phyloP scores from a whole-genome alignment of 805 yeast species.

The Candida verbasci region DNA sequence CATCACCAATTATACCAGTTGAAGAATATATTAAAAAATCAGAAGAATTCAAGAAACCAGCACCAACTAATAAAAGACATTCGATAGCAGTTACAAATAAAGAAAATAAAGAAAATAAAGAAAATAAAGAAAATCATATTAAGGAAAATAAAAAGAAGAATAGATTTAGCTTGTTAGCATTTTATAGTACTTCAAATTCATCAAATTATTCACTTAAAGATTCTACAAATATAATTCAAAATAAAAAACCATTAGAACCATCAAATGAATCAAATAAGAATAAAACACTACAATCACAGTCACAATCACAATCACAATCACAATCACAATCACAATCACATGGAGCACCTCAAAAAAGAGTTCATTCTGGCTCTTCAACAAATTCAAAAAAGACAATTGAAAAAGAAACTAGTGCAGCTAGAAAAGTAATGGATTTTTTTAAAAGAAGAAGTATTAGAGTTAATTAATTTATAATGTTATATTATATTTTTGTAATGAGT shows the following conservation, averaged over 20 bases:
- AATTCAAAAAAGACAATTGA: constrained; percentile 26
- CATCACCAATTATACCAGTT: constrained; percentile 8
- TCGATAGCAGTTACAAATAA: constrained; percentile 1
- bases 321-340: no score
- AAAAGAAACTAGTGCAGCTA: constrained; percentile 70
- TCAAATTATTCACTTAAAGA: constrained; percentile 10
- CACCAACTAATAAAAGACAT: neutral
- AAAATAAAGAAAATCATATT: constrained; percentile 21
- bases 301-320: no score
- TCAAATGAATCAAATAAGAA: constrained; percentile 23
- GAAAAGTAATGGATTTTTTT: constrained; percentile 73
- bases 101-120: no score
- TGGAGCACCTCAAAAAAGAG: constrained; percentile 15
- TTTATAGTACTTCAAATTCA: constrained; percentile 32
- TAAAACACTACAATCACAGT: no score
- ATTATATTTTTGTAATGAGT: no score
- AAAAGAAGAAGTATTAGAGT: constrained; percentile 51
- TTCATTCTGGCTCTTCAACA: constrained; percentile 27
- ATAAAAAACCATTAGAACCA: constrained; percentile 30
- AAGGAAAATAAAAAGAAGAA: constrained; percentile 34
- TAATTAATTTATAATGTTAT: constrained; percentile 10
- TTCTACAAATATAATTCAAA: constrained; percentile 2
- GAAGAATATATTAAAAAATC: constrained; percentile 9
- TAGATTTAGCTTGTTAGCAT: constrained; percentile 40
- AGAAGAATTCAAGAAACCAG: neutral